Base-by-base conservation (phyloP, 352 stramenopile species). In the Albugo laibachii region DNA sequence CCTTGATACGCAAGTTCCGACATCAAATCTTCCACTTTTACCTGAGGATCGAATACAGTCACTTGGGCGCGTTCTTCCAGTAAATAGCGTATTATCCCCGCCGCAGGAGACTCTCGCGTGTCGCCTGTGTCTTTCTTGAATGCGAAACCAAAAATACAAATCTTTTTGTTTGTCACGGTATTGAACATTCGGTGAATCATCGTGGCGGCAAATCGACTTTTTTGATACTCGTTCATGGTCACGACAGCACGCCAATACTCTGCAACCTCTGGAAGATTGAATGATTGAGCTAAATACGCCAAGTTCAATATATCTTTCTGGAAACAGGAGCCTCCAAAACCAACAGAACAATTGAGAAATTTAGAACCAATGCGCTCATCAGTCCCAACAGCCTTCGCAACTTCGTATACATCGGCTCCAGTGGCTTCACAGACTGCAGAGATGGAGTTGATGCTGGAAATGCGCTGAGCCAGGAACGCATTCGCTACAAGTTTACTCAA, bases 41-140 rank as follows among this genome's bases (percentile, higher is more conserved):
- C 75, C 66, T 99, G 86, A 47, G 96, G 95, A 63, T 99, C 96
- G 67, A 97, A 99, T 36, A 99, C 84, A 31, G 83, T 77, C 52
- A 99, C 76, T 19, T 88, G 71, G 36, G 96, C 96, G 42, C 84
- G 69, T 63, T 99, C 95, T 39, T 96, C 76, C 0, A 99, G 57
- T 48, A 99, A 68, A 52, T 91, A 87, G 62, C 96, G 95, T 58
- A 95, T 78, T 39, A 99, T 94, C 54, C 97, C 96, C 20, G 94
- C 96, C 1, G 94, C 92, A 5, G 95, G 85, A 1, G 95, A 99
- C 72, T 99, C 96, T 24, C 96, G 88, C 37, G 96, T 95, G 68
- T 99, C 96, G 18, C 95, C 95, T 37, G 96, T 99, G 70, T 99
- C 93, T 62, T 98, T 98, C 83, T 99, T 99, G 72, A 99, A 99